These are phyloP conservation scores for Scenedesmus sp. DNA, from an alignment of 163 green algal genomes.

Conservation along the genomic window DNA sequence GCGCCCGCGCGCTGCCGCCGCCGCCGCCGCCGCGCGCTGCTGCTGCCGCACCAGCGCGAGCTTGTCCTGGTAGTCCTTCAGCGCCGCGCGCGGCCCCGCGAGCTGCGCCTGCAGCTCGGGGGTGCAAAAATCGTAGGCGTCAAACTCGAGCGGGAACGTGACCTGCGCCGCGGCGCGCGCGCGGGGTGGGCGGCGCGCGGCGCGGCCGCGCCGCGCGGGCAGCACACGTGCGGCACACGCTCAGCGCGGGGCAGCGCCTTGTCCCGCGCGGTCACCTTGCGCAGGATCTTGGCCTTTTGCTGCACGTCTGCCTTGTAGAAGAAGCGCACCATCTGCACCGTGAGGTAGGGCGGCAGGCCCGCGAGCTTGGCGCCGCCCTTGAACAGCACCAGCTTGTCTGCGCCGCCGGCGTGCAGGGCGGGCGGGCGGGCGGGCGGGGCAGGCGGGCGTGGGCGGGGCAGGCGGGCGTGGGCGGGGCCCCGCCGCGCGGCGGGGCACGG, in stretches of 20 bases:
- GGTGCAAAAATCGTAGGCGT: conserved; percentile 95
- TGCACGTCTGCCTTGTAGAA: conserved; percentile 95
- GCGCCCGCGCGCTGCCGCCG: too few relatives aligned
- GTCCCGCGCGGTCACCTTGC: conserved; percentile 69
- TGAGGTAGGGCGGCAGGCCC: conserved; percentile 87
- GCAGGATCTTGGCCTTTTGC: conserved; percentile 98
- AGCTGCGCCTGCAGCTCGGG: conserved; percentile 82
- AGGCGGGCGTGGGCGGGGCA: background rate
- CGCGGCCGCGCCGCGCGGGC: too few relatives aligned
- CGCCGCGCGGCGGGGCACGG: background rate
- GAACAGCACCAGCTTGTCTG: conserved; percentile 68
- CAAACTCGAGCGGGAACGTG: conserved; percentile 87
- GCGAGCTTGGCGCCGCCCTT: conserved; percentile 73
- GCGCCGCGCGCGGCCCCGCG: conserved; percentile 67
- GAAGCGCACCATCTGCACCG: conserved; percentile 95
- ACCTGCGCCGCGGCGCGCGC: conserved; percentile 61
- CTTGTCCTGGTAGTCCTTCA: conserved; percentile 69
- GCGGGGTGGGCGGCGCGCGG: too few relatives aligned
- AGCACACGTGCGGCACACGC: too few relatives aligned
- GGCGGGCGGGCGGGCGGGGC: too few relatives aligned
- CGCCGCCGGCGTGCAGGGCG: too few relatives aligned
- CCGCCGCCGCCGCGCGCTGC: too few relatives aligned
- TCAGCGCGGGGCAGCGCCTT: background rate
- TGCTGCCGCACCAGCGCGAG: conserved; percentile 19
- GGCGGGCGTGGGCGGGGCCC: background rate